Percentiles rank a stretch among this genome's conserved stretches.
These are phyloP conservation scores for Nothophytophthora sp. DNA, from an alignment of 352 stramenopile species.

Conservation along the genomic window DNA sequence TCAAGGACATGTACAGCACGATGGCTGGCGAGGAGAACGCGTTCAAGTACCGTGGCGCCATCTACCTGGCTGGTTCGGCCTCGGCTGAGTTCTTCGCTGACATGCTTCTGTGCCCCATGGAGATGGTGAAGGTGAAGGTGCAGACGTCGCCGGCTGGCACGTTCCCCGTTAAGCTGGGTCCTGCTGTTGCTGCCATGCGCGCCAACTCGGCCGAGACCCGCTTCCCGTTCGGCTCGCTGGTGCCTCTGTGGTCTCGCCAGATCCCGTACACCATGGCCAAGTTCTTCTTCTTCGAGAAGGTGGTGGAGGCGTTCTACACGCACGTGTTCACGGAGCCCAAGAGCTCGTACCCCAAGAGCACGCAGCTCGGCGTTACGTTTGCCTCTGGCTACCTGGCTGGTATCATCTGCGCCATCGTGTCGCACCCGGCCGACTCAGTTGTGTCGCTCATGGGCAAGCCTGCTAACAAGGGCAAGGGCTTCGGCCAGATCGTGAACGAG, in stretches of 20 bases:
- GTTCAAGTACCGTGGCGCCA: constrained; percentile 87
- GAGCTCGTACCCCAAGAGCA: constrained; percentile 84
- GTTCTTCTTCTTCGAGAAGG: constrained; percentile 96
- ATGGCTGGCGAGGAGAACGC: constrained; percentile 86
- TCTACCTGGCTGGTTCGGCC: constrained; percentile 88
- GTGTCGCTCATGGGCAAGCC: constrained; percentile 95
- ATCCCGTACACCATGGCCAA: constrained; percentile 99
- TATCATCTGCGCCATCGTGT: constrained; percentile 98
- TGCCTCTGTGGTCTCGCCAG: constrained; percentile 86
- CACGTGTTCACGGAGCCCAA: constrained; percentile 87
- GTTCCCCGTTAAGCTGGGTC: constrained; percentile 79
- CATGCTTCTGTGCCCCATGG: constrained; percentile 89
- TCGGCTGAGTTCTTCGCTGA: constrained; percentile 93
- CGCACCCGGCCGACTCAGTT: constrained; percentile 97
- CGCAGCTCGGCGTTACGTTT: constrained; percentile 95
- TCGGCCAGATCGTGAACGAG: constrained; percentile 75
- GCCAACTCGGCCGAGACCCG: constrained; percentile 75
- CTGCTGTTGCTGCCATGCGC: constrained; percentile 80
- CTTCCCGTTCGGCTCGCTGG: constrained; percentile 88
- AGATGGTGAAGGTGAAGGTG: constrained; percentile 93
- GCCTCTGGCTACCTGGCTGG: constrained; percentile 96
- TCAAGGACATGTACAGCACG: constrained; percentile 93
- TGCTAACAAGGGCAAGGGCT: constrained; percentile 82
- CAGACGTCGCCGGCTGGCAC: constrained; percentile 82
- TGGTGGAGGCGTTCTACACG: constrained; percentile 80